Percentiles rank a stretch among this genome's conserved stretches.
Evolutionary conservation across 345 rosid genomes (phyloP).

Genomic region (Moringa oleifera): DNA sequence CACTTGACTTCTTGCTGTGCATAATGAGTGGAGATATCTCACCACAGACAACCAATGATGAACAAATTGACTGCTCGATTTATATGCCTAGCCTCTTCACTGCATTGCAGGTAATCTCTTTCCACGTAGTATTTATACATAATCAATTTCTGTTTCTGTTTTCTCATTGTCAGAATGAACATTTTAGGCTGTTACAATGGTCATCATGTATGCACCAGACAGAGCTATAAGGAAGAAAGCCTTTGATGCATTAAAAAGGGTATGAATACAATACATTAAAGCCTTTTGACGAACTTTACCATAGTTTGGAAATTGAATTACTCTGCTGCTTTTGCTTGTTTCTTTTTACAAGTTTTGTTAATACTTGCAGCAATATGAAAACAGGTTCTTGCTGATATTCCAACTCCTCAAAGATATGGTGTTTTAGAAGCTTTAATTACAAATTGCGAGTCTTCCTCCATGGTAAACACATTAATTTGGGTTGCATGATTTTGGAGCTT

Average conservation of each 20-base stretch:
- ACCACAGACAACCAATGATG: conserved; percentile 26
- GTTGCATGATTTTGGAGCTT: conserved; percentile 11
- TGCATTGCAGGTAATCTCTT: conserved; percentile 54
- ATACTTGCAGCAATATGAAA: conserved; percentile 6
- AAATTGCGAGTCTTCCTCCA: conserved; percentile 59
- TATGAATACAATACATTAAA: conserved; percentile 23
- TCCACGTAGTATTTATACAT: conserved; percentile 10
- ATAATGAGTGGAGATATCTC: conserved; percentile 41
- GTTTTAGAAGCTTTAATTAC: conserved; percentile 55
- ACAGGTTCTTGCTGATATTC: conserved; percentile 77
- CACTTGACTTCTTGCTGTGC: conserved; percentile 59
- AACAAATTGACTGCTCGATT: conserved; percentile 40
- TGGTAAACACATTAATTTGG: conserved; percentile 46
- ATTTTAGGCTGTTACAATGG: conserved; percentile 51
- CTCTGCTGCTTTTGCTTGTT: neutral
- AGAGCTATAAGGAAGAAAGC: conserved; percentile 58
- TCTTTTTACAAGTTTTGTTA: neutral
- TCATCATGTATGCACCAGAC: conserved; percentile 50
- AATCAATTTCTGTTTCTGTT: conserved; percentile 5
- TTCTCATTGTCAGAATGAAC: conserved; percentile 12
- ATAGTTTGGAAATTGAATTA: neutral
- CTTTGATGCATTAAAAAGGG: conserved; percentile 70
- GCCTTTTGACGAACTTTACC: neutral
- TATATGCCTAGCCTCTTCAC: conserved; percentile 57
- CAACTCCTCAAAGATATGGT: conserved; percentile 52